phyloP scores from a whole-genome alignment of 139 green algal species.

The Volvox reticuliferus region DNA sequence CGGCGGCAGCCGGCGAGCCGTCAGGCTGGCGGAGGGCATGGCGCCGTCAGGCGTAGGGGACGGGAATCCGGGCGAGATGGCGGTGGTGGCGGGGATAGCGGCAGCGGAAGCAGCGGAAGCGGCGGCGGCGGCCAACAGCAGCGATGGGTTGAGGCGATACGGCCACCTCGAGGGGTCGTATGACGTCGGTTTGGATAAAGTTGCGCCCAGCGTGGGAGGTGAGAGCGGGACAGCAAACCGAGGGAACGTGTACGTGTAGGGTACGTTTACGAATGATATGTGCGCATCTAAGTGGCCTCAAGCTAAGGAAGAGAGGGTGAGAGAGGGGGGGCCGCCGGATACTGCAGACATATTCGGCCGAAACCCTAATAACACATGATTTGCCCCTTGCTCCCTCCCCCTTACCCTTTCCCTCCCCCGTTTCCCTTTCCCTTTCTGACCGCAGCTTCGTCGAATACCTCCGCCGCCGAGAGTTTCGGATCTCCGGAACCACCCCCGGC shows the following conservation, averaged over 20 bases:
- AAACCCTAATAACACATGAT: neutral
- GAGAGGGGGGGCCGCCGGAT: too few species aligned
- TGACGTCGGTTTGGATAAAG: conserved; percentile 19
- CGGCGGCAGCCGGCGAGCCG: neutral
- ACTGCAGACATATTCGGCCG: too few species aligned
- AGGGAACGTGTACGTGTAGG: too few species aligned
- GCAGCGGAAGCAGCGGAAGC: neutral
- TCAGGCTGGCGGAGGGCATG: neutral
- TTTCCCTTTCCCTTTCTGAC: neutral
- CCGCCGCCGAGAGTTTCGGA: conserved; percentile 12
- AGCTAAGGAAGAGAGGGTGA: too few species aligned
- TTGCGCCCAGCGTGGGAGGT: conserved; percentile 38
- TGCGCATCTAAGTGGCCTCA: too few species aligned
- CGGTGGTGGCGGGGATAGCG: neutral
- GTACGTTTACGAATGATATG: too few species aligned
- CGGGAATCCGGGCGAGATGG: neutral
- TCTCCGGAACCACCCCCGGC: neutral
- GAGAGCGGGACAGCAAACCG: neutral
- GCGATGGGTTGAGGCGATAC: conserved; percentile 1
- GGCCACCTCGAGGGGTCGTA: neutral
- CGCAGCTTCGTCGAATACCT: conserved; percentile 24
- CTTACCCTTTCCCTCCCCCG: neutral
- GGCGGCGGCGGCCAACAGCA: neutral
- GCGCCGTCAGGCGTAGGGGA: neutral
- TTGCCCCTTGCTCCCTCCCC: neutral